A percentile compares a stretch with the other conserved stretches of the same genome.
Conservation (phyloP, 441 rosid species). For the Syzygium syzygioides region DNA sequence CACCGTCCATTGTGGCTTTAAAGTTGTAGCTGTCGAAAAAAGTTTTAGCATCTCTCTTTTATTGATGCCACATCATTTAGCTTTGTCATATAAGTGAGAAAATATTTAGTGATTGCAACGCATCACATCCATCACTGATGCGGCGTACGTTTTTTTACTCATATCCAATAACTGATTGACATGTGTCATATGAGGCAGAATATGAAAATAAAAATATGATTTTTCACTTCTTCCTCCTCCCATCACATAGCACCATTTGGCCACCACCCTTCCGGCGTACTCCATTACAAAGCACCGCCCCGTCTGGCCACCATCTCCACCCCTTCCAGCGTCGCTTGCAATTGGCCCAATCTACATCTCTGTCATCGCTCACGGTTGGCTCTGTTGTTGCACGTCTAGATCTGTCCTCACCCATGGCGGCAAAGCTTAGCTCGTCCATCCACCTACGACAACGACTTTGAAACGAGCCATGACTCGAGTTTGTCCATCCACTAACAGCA, state of each 20-base stretch:
- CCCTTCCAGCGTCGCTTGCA: background rate
- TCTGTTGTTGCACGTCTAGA: no score
- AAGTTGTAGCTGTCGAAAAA: no score
- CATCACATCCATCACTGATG: background rate
- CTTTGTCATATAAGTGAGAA: background rate
- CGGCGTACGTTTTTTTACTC: no score
- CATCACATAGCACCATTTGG: background rate
- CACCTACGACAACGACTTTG: no score
- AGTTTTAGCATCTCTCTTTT: no score
- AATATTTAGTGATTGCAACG: fast-evolving
- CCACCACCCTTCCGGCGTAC: background rate
- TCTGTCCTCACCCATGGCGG: background rate
- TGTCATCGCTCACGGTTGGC: background rate
- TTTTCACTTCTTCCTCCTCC: background rate
- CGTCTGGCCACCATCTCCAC: background rate
- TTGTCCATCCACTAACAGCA: no score
- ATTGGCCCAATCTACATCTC: background rate
- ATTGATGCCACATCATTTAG: no score
- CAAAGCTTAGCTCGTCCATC: background rate
- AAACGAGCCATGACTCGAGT: no score
- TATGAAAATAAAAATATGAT: background rate
- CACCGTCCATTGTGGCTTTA: no score
- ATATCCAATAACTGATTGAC: background rate
- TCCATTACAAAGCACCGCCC: no score
- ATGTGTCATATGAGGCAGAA: fast-evolving